Evolutionary conservation across 2,329 filamentous ascomycete genomes (phyloP).

Genomic region (Phaeophleospora eucalypticola): DNA sequence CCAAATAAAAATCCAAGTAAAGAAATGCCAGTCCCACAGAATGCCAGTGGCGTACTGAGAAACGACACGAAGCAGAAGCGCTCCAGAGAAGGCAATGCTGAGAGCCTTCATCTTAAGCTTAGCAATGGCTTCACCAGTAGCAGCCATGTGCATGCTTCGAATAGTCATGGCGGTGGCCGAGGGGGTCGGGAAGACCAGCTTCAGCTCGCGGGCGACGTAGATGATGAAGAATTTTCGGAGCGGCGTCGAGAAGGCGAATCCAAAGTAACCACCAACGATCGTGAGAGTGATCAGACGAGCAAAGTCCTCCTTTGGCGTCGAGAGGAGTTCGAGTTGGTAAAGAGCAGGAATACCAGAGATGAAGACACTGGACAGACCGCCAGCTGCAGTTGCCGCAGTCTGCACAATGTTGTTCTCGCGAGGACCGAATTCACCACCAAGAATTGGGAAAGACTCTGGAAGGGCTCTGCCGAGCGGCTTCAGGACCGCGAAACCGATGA

Average conservation of each 20-base stretch:
- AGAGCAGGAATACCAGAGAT: constrained; percentile 58
- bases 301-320: constrained; percentile 53
- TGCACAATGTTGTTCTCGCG: constrained; percentile 62
- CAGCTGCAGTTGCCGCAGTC: constrained; percentile 56
- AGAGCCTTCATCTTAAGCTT: constrained; percentile 56
- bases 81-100: constrained; percentile 47
- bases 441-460: constrained; percentile 46
- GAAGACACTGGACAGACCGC: constrained; percentile 56
- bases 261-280: constrained; percentile 60
- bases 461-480: constrained; percentile 51
- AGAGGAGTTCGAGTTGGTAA: constrained; percentile 53
- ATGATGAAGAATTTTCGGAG: constrained; percentile 64
- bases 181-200: constrained; percentile 57
- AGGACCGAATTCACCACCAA: constrained; percentile 55
- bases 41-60: constrained; percentile 58
- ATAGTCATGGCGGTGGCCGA: constrained; percentile 61
- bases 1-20: constrained; percentile 54
- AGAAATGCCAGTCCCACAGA: constrained; percentile 46
- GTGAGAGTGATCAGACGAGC: constrained; percentile 57
- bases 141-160: constrained; percentile 58
- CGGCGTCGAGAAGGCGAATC: constrained; percentile 45
- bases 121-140: constrained; percentile 50
- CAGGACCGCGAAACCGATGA: constrained; percentile 58
- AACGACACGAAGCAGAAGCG: constrained; percentile 52
- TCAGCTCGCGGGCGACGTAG: constrained; percentile 58